A percentile compares a stretch with the other conserved stretches of the same genome.
Conservation (phyloP, 2,329 filamentous ascomycete species). For the Botrytis hyacinthi region DNA sequence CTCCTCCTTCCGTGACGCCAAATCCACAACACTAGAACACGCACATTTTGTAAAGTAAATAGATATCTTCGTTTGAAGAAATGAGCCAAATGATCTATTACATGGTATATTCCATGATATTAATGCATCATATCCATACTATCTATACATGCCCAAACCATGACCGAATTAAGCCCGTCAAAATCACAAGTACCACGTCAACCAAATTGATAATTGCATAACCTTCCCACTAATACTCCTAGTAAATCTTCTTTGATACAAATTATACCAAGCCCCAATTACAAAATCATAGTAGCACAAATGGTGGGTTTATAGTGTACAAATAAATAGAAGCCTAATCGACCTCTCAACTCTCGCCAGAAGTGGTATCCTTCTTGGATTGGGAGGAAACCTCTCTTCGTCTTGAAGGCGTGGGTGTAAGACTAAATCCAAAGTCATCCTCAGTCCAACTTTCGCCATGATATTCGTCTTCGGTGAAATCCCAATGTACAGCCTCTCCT, state of each 20-base stretch:
- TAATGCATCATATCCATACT: neutral
- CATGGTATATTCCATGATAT: neutral
- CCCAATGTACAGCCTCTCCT: conserved; percentile 57
- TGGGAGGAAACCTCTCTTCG: conserved; percentile 5
- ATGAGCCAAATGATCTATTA: neutral
- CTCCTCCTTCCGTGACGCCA: too few species aligned
- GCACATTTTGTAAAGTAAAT: neutral
- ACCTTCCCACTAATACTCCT: conserved; percentile 1
- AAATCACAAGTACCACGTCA: neutral
- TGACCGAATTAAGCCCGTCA: neutral
- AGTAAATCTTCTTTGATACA: neutral
- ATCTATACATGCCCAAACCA: neutral
- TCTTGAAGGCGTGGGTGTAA: conserved; percentile 22
- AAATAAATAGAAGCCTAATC: conserved; percentile 23
- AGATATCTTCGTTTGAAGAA: neutral
- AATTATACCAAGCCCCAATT: neutral
- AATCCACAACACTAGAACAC: neutral
- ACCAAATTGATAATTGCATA: conserved; percentile 3
- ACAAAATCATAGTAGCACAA: conserved; percentile 12
- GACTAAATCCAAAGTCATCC: conserved; percentile 54
- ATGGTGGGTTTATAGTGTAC: conserved; percentile 1
- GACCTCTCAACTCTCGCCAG: conserved; percentile 30
- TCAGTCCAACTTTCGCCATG: conserved; percentile 56
- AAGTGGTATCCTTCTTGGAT: neutral
- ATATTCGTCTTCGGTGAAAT: conserved; percentile 45